Conservation (phyloP, 768 basidiomycete genomes). For the Collybiopsis confluens region DNA sequence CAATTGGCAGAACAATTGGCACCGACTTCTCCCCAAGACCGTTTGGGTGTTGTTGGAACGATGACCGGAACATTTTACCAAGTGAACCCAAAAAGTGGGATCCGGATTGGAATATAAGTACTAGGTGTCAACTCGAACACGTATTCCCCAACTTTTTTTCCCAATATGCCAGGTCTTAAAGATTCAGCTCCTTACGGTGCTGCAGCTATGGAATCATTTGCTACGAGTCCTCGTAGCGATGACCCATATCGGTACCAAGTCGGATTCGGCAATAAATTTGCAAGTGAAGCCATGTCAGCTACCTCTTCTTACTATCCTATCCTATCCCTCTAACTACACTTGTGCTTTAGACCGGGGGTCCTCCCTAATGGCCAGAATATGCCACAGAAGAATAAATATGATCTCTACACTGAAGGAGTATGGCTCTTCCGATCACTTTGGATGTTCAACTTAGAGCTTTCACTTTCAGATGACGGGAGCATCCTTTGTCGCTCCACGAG, state of each 20-base stretch:
- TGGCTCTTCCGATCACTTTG: slow-evolving; percentile 14
- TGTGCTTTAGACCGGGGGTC: slow-evolving; percentile 39
- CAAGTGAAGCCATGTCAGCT: slow-evolving; percentile 52
- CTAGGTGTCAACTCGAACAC: background rate
- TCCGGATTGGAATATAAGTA: background rate
- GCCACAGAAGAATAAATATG: slow-evolving; percentile 62
- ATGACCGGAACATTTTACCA: background rate
- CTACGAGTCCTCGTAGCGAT: slow-evolving; percentile 28
- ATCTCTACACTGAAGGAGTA: slow-evolving; percentile 57
- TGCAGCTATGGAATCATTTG: slow-evolving; percentile 34
- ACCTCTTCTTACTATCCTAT: no score
- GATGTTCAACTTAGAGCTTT: background rate
- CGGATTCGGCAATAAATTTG: slow-evolving; percentile 56
- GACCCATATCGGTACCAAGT: slow-evolving; percentile 58
- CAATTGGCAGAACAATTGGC: background rate
- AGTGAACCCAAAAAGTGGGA: background rate
- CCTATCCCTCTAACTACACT: background rate
- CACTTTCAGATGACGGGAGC: slow-evolving; percentile 52
- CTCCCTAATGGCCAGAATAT: slow-evolving; percentile 58
- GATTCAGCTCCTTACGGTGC: slow-evolving; percentile 20
- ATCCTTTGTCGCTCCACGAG: slow-evolving; percentile 55
- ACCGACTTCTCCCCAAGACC: background rate
- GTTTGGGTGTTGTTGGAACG: no score
- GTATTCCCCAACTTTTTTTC: background rate
- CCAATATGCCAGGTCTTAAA: background rate